Percentiles rank a stretch among this genome's conserved stretches.
Evolutionary conservation across 2,329 filamentous ascomycete genomes (phyloP).

Genomic region (Exophiala spinifera): DNA sequence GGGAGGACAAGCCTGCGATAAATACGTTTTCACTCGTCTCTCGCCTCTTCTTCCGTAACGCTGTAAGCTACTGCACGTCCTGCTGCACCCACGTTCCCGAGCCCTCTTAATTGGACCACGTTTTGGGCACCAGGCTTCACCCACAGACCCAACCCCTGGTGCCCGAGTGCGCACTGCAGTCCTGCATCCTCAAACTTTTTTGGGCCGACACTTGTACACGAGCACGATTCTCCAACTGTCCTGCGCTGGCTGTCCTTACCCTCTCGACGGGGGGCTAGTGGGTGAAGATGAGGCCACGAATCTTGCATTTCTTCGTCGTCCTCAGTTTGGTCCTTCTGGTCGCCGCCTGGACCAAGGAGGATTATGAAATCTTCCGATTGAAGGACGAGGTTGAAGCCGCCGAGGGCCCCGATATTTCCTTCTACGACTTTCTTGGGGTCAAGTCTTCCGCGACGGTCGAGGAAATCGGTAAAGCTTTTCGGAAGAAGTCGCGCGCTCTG

Average conservation of each 20-base stretch:
- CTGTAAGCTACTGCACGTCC: conserved; percentile 22
- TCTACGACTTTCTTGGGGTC: conserved; percentile 89
- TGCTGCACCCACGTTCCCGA: conserved; percentile 7
- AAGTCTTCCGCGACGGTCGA: conserved; percentile 70
- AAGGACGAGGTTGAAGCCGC: conserved; percentile 76
- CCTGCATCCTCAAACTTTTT: conserved; percentile 8
- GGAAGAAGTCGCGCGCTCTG: conserved; percentile 75
- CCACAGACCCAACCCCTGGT: conserved; percentile 9
- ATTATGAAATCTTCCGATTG: conserved; percentile 96
- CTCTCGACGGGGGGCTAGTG: conserved; percentile 3
- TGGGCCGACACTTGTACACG: neutral
- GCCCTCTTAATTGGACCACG: conserved; percentile 23
- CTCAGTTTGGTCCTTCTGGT: conserved; percentile 64
- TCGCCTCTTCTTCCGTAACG: neutral
- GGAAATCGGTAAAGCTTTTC: conserved; percentile 90
- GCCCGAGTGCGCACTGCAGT: neutral
- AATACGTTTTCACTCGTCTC: conserved; percentile 17
- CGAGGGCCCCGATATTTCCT: conserved; percentile 77
- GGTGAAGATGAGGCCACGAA: conserved; percentile 65
- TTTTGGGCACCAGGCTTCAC: conserved; percentile 16
- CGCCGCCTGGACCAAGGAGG: conserved; percentile 84
- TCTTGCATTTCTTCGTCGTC: conserved; percentile 63
- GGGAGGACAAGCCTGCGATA: conserved; percentile 11
- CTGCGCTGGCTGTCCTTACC: neutral
- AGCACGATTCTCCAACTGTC: neutral